A percentile compares a stretch with the other conserved stretches of the same genome.
Conservation (phyloP, 805 yeast species). For the Lachancea fermentati region DNA sequence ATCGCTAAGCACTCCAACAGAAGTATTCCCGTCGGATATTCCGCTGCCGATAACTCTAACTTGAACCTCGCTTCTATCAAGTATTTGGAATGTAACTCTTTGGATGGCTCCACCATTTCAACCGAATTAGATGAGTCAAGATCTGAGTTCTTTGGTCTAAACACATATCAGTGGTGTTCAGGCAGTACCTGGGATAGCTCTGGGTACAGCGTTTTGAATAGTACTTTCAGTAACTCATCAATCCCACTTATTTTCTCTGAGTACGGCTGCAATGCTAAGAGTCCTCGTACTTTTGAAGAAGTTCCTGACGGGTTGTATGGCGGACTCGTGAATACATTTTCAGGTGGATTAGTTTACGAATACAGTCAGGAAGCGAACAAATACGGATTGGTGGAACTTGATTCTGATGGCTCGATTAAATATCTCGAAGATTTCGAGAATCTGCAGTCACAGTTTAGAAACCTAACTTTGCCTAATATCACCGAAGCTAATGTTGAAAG, state of each 20-base stretch:
- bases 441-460: conserved; percentile 39
- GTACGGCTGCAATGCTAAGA: conserved; percentile 72
- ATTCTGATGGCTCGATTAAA: conserved; percentile 37
- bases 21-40: conserved; percentile 88
- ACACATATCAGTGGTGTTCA: conserved; percentile 89
- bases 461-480: conserved; percentile 35
- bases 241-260: conserved; percentile 69
- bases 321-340: conserved; percentile 58
- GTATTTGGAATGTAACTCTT: conserved; percentile 72
- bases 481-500: conserved; percentile 34
- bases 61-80: conserved; percentile 70
- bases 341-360: conserved; percentile 94
- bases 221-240: conserved; percentile 51
- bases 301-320: conserved; percentile 62
- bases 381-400: conserved; percentile 68
- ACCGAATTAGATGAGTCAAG: conserved; percentile 53
- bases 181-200: conserved; percentile 53
- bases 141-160: conserved; percentile 83
- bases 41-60: conserved; percentile 79
- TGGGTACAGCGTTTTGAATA: conserved; percentile 60
- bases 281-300: conserved; percentile 84
- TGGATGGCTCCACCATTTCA: conserved; percentile 41
- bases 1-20: conserved; percentile 64
- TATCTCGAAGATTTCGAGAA: conserved; percentile 46
- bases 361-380: conserved; percentile 70